Base-by-base conservation (phyloP, 768 basidiomycete genomes). In the Sarcodon sp. region DNA sequence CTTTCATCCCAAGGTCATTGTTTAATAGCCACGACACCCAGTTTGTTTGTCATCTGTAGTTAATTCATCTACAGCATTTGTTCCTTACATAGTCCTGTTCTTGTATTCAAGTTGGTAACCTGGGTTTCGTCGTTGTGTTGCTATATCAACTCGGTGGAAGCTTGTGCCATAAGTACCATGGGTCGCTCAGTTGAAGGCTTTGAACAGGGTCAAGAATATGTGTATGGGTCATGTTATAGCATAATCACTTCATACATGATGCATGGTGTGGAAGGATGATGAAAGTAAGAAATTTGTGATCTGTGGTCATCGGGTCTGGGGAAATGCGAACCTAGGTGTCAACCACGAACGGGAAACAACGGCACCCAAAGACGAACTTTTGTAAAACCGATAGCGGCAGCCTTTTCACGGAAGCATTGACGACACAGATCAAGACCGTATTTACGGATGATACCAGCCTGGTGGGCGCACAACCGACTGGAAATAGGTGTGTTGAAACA, bases 351-450 rank as follows among this genome's bases (percentile, higher is more conserved):
- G 39, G 11, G 27, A 41, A 41, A 41, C 3, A 27, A 27, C n/a
- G 8, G 4, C 7, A 27, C 8, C 3, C 13, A 18, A 13, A 38
- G 37, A 55, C 73, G 55, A 55, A 93, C 92, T 87, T 96, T 96
- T 64, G 76, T 72, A 75, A 96, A 96, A 51, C 92, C 92, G 59
- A 96, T 96, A 51, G 86, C 83, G 57, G 82, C 77, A 46, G 89
- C 76, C 72, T 91, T 92, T 74, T 96, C 92, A 58, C 92, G 87
- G 86, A 94, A 96, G 71, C 92, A 96, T 69, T 96, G 92, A 69
- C 92, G 87, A 72, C 92, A 96, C 58, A 96, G 84, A 72, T 94
- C 90, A 57, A 94, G 80, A 50, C 92, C 91, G 69, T 94, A 92
- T 70, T 93, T 89, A 70, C 92, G 87, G 67, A 96, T 91, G 66